Evolutionary conservation across 805 yeast species (phyloP).

Genomic region (Candida nitratophila): DNA sequence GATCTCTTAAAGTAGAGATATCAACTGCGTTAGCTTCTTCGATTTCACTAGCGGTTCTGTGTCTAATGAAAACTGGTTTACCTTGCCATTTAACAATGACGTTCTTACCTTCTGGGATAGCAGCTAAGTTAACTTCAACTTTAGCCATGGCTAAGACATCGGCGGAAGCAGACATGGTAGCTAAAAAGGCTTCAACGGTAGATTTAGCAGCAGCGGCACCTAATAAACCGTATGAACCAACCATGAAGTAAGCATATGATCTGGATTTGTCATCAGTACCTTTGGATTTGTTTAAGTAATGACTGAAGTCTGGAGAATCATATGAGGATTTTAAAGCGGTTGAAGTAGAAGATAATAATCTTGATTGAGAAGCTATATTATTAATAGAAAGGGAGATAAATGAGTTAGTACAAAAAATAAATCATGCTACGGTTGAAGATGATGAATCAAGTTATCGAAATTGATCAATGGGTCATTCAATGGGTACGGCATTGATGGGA

Average conservation of each 20-base stretch:
- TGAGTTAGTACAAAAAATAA: neutral
- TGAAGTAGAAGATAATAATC: constrained; percentile 46
- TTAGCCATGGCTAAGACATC: constrained; percentile 99
- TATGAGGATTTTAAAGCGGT: constrained; percentile 61
- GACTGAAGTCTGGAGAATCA: constrained; percentile 86
- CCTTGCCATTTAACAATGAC: constrained; percentile 99
- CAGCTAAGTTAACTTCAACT: constrained; percentile 91
- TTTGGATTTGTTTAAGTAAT: constrained; percentile 63
- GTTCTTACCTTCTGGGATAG: constrained; percentile 96
- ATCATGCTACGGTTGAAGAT: too few species aligned
- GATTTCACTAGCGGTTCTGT: constrained; percentile 90
- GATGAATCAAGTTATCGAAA: too few species aligned
- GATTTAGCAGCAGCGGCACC: constrained; percentile 94
- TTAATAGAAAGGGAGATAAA: neutral
- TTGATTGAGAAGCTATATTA: constrained; percentile 24
- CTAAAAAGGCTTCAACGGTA: constrained; percentile 87
- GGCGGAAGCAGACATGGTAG: constrained; percentile 95
- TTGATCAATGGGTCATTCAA: neutral
- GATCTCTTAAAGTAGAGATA: constrained; percentile 78
- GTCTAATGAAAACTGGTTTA: constrained; percentile 99
- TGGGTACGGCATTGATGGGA: too few species aligned
- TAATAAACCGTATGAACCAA: constrained; percentile 88
- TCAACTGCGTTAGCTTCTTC: constrained; percentile 89
- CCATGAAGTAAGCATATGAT: constrained; percentile 93
- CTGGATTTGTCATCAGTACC: constrained; percentile 67